Evolutionary conservation across 2,329 filamentous ascomycete species (phyloP).

Genomic region (Trichophyton simii): DNA sequence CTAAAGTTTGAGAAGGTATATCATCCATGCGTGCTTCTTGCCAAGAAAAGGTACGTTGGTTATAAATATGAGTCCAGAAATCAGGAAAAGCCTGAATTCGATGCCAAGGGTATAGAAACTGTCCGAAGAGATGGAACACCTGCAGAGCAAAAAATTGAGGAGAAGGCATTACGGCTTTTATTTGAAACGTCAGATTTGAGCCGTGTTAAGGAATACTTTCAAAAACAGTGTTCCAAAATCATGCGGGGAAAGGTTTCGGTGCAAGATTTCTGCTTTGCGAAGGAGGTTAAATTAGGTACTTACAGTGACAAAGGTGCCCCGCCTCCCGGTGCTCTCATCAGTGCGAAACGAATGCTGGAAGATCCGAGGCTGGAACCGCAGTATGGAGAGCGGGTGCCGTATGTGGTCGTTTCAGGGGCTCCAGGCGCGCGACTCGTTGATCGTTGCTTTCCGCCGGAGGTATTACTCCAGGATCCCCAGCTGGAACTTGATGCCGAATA

Average conservation of each 20-base stretch:
- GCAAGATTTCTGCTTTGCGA: constrained; percentile 92
- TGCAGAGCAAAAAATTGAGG: constrained; percentile 91
- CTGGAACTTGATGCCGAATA: constrained; percentile 84
- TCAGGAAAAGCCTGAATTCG: constrained; percentile 74
- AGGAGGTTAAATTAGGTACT: constrained; percentile 77
- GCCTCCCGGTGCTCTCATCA: constrained; percentile 80
- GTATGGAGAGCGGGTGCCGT: constrained; percentile 88
- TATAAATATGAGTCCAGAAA: constrained; percentile 80
- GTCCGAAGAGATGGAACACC: constrained; percentile 89
- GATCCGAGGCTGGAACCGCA: constrained; percentile 83
- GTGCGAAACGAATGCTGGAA: constrained; percentile 69
- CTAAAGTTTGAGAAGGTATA: constrained; percentile 99
- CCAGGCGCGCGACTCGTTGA: constrained; percentile 78
- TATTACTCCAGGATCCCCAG: constrained; percentile 62
- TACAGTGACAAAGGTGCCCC: constrained; percentile 71
- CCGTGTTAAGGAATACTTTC: constrained; percentile 80
- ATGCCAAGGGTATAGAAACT: constrained; percentile 97
- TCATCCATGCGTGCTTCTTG: constrained; percentile 81
- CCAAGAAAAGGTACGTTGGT: constrained; percentile 96
- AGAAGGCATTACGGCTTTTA: constrained; percentile 74
- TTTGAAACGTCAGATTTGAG: constrained; percentile 85
- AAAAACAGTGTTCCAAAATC: constrained; percentile 79
- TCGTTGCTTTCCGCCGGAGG: constrained; percentile 78
- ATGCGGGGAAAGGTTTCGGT: constrained; percentile 79
- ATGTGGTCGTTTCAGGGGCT: constrained; percentile 80